These are phyloP conservation scores for Sarocladium kiliense DNA, from an alignment of 2,329 filamentous ascomycete genomes.

Conservation along the genomic window DNA sequence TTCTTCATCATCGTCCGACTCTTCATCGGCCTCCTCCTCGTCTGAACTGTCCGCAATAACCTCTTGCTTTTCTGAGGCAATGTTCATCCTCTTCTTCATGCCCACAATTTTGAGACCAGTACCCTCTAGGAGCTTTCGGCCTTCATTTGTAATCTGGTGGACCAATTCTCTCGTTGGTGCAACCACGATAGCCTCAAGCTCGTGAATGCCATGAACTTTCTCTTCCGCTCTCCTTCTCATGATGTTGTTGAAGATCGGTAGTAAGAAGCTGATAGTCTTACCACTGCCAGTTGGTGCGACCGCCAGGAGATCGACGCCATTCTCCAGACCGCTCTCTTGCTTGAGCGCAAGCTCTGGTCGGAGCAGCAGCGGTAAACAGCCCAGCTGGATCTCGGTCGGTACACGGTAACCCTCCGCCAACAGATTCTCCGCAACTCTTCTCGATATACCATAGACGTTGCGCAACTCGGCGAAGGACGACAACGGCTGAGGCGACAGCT, in stretches of 20 bases:
- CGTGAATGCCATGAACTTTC: slow-evolving; percentile 32
- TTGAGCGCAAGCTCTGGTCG: slow-evolving; percentile 45
- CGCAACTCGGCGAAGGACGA: slow-evolving; percentile 70
- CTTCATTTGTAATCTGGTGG: slow-evolving; percentile 78
- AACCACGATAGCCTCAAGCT: slow-evolving; percentile 63
- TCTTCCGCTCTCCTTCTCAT: slow-evolving; percentile 49
- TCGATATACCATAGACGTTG: slow-evolving; percentile 66
- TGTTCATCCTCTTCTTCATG: slow-evolving; percentile 79
- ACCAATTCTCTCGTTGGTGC: slow-evolving; percentile 76
- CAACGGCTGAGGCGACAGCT: slow-evolving; percentile 75
- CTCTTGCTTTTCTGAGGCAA: slow-evolving; percentile 45
- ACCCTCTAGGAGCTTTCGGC: slow-evolving; percentile 69
- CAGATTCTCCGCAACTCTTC: slow-evolving; percentile 71
- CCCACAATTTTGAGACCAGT: slow-evolving; percentile 75
- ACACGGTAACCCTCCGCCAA: slow-evolving; percentile 76
- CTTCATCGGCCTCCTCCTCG: slow-evolving; percentile 29
- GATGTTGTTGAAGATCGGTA: slow-evolving; percentile 77
- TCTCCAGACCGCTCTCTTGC: slow-evolving; percentile 27
- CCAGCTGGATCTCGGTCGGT: slow-evolving; percentile 93
- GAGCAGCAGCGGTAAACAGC: slow-evolving; percentile 73
- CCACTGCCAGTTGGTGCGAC: slow-evolving; percentile 94
- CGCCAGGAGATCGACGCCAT: slow-evolving; percentile 68
- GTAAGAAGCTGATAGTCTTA: slow-evolving; percentile 89
- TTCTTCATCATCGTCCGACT: slow-evolving; percentile 28
- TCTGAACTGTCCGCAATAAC: slow-evolving; percentile 23